Conservation (phyloP, 2,329 filamentous ascomycete genomes). For the Beauveria sp. region DNA sequence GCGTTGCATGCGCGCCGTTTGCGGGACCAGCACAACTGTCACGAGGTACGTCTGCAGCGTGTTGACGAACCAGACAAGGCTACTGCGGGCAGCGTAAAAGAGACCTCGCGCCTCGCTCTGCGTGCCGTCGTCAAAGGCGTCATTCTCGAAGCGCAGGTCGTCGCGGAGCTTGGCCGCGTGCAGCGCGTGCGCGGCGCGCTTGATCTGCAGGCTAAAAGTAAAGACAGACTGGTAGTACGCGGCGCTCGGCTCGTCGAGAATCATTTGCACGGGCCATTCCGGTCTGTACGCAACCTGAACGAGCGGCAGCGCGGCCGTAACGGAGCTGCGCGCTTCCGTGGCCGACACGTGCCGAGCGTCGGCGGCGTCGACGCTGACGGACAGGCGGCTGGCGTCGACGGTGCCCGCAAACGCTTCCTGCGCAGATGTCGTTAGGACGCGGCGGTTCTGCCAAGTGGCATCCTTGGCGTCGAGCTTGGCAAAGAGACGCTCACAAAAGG, state of each 20-base stretch:
- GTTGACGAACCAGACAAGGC: constrained; percentile 65
- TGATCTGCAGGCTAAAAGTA: constrained; percentile 69
- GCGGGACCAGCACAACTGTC: constrained; percentile 55
- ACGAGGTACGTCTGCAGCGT: constrained; percentile 64
- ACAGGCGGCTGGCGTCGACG: constrained; percentile 55
- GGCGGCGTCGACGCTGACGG: constrained; percentile 41
- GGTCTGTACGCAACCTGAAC: constrained; percentile 64
- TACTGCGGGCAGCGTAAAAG: constrained; percentile 53
- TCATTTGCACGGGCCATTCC: constrained; percentile 60
- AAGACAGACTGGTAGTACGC: constrained; percentile 64
- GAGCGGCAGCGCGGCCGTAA: constrained; percentile 47
- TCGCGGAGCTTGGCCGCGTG: constrained; percentile 43
- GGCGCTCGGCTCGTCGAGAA: constrained; percentile 60
- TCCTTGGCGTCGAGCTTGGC: constrained; percentile 59
- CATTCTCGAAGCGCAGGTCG: constrained; percentile 14
- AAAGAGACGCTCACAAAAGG: constrained; percentile 64
- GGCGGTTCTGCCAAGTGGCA: constrained; percentile 69
- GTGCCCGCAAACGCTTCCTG: constrained; percentile 59
- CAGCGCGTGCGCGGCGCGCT: constrained; percentile 61
- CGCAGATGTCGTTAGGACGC: constrained; percentile 68
- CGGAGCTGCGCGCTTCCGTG: constrained; percentile 45
- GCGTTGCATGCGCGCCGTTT: constrained; percentile 43
- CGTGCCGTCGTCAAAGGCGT: constrained; percentile 21
- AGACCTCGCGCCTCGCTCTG: constrained; percentile 20
- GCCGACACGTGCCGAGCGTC: constrained; percentile 33